A percentile compares a stretch with the other conserved stretches of the same genome.
Conservation (phyloP, 2,329 filamentous ascomycete genomes). For the Penicillium oxalicum region DNA sequence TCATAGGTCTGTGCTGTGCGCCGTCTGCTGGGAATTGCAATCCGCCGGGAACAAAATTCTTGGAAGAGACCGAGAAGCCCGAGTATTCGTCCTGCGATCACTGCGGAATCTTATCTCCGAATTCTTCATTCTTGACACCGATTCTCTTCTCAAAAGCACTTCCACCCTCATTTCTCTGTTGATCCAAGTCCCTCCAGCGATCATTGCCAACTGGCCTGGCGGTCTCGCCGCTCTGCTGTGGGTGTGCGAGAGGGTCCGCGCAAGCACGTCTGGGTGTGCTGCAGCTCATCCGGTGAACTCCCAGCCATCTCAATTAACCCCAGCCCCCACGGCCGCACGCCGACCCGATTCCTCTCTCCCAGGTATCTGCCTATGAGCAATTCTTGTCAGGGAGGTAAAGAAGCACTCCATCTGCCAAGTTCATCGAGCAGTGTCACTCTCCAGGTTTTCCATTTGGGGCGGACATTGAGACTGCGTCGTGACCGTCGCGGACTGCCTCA, state of each 20-base stretch:
- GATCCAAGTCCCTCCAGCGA: background rate
- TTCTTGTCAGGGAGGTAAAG: background rate
- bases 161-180: background rate
- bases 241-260: conserved; percentile 13
- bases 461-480: conserved; percentile 1
- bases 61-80: background rate
- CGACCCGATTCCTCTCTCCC: conserved; percentile 1
- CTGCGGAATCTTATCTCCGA: background rate
- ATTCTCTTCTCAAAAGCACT: background rate
- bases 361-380: conserved; percentile 10
- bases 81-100: conserved; percentile 8
- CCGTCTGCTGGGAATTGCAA: too few relatives aligned
- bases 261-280: conserved; percentile 19
- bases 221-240: background rate
- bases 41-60: background rate
- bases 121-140: conserved; percentile 3
- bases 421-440: background rate
- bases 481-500: conserved; percentile 1
- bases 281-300: conserved; percentile 19
- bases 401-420: background rate
- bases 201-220: conserved; percentile 2
- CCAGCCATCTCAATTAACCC: conserved; percentile 40
- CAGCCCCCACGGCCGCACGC: conserved; percentile 26
- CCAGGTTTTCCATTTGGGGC: conserved; percentile 5
- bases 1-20: too few relatives aligned